Percentiles rank a stretch among this genome's conserved stretches.
Conservation (phyloP, 108 stramenopile species). For the Stephanodiscus minutulus region DNA sequence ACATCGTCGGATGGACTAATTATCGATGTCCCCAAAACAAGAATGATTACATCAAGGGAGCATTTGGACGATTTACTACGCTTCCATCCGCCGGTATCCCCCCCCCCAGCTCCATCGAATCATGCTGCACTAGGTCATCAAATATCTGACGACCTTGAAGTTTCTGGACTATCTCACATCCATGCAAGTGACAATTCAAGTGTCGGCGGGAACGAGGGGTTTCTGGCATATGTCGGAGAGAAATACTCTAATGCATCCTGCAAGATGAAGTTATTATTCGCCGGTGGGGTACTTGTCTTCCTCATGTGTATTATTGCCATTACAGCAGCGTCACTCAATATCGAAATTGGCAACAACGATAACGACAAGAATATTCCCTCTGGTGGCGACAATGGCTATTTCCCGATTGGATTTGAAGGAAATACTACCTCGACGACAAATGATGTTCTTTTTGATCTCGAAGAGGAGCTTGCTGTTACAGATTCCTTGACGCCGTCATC, state of each 20-base stretch:
- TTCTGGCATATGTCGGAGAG: conserved; percentile 1
- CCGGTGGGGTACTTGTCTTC: neutral
- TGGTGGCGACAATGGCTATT: neutral
- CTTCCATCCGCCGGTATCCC: neutral
- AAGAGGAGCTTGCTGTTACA: too few relatives aligned
- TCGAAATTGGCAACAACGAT: neutral
- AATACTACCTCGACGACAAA: neutral
- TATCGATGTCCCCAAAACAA: neutral
- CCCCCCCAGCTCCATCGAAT: neutral
- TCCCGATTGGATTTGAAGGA: neutral
- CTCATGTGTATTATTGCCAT: conserved; percentile 13
- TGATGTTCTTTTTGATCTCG: too few relatives aligned
- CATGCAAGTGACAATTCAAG: neutral
- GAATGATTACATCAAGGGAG: neutral
- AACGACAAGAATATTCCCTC: neutral
- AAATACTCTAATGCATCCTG: conserved; percentile 2
- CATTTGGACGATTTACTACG: neutral
- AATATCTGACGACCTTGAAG: neutral
- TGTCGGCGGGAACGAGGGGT: neutral
- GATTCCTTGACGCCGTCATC: too few relatives aligned
- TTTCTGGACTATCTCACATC: neutral
- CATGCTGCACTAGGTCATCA: neutral
- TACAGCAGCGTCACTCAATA: neutral
- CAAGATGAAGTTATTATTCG: conserved; percentile 1
- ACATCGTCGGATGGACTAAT: neutral